Percentiles rank a stretch among this genome's conserved stretches.
These are phyloP conservation scores for Metarhizium rileyi DNA, from an alignment of 2,329 filamentous ascomycete species.

Conservation along the genomic window DNA sequence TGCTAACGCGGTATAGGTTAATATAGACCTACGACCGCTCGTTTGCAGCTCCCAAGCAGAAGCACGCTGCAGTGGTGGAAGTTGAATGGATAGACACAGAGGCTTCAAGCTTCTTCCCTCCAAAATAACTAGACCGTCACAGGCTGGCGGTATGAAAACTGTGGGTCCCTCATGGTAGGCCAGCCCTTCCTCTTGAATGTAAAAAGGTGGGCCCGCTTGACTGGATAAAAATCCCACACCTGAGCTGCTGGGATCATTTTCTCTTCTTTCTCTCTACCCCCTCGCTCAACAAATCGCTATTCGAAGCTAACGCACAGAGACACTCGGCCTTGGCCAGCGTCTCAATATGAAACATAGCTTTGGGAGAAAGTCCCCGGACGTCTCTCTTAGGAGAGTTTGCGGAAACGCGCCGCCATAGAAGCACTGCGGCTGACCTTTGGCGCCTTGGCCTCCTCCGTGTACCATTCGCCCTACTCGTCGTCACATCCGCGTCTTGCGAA, in stretches of 20 bases:
- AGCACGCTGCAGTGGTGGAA: background rate
- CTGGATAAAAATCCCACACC: constrained; percentile 17
- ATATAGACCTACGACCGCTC: background rate
- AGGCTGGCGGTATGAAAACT: too few relatives aligned
- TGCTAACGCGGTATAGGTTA: too few relatives aligned
- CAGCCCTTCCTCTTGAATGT: background rate
- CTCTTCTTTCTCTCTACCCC: constrained; percentile 40
- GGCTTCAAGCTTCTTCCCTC: background rate
- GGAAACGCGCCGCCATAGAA: constrained; percentile 99
- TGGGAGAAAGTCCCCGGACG: constrained; percentile 99
- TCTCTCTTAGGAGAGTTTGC: constrained; percentile 45
- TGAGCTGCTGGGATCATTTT: constrained; percentile 7
- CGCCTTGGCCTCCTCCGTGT: constrained; percentile 41
- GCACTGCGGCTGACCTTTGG: constrained; percentile 81
- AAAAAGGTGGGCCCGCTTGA: constrained; percentile 10
- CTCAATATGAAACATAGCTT: constrained; percentile 50
- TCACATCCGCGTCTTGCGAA: constrained; percentile 27
- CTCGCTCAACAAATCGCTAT: constrained; percentile 99
- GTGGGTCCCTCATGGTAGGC: too few relatives aligned
- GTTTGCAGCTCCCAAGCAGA: background rate
- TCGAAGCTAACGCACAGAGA: constrained; percentile 96
- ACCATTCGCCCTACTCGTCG: constrained; percentile 31
- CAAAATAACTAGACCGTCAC: too few relatives aligned
- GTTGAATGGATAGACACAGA: background rate
- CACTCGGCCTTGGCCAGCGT: constrained; percentile 17